Evolutionary conservation across 139 green algal genomes (phyloP).

Genomic region (Microglena sp.): DNA sequence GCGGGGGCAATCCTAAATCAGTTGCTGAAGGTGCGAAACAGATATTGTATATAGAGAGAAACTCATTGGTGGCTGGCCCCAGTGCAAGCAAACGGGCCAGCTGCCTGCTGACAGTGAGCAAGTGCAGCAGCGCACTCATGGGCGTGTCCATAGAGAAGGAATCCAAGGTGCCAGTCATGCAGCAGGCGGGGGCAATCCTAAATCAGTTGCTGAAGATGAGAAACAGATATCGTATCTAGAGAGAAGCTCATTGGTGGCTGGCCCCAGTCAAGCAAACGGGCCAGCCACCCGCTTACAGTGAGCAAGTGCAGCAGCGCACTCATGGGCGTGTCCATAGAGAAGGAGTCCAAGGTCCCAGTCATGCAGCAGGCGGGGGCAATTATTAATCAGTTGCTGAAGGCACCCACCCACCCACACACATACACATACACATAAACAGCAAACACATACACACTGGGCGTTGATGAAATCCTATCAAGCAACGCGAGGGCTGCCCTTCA

Average conservation of each 20-base stretch:
- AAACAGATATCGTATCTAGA: too few species aligned
- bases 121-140: conserved; percentile 17
- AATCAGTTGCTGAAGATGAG: too few species aligned
- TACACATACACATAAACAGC: not conserved
- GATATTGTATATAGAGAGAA: too few species aligned
- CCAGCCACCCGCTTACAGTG: too few species aligned
- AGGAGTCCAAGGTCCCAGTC: conserved; percentile 32
- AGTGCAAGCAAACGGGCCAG: too few species aligned
- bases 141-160: conserved; percentile 27
- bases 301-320: too few species aligned
- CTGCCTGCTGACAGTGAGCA: too few species aligned
- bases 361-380: conserved; percentile 11
- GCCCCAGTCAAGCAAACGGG: too few species aligned
- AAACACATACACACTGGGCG: not conserved
- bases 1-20: conserved; percentile 17
- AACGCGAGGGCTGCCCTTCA: conserved; percentile 26
- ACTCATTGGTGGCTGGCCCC: too few species aligned
- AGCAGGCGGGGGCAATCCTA: conserved; percentile 13
- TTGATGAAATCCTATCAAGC: conserved; percentile 4
- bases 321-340: conserved; percentile 25
- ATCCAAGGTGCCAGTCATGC: conserved; percentile 24
- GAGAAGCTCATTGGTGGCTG: too few species aligned
- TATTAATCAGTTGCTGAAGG: not conserved
- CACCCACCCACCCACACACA: not conserved
- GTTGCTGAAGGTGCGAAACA: too few species aligned